Evolutionary conservation across 306 rosid genomes (phyloP), one percentile per base, ranked within the genome.

Genomic region (cucumber (Cucumis sativus)): DNA sequence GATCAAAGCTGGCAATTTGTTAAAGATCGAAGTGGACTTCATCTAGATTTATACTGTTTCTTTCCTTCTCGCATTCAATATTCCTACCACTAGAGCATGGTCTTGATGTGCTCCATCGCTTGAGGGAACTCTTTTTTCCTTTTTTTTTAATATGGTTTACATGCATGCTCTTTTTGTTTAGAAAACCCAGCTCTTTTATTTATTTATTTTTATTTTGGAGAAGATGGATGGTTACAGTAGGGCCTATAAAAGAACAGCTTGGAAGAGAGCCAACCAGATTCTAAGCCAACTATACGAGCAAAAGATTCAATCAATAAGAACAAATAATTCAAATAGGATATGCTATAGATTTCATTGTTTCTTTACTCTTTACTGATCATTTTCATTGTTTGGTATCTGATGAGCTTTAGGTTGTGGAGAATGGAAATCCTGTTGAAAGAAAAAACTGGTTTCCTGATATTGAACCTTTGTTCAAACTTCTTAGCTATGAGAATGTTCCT

Each of bases 401-500:
- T 80, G 75, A 76, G 54, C 70, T 81, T 76, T 89, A 95, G 98
- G 97, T 89, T 80, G 83, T 95, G 80, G 92, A 95, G 84, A 89
- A 95, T 85, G 98, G 98, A 73, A 90, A 88, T 80, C 89, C 91
- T 35, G 52, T 82, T 79, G 98, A 92, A 78, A 90, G 96, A 81
- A 92, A 89, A 77, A 90, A 91, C 65, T 95, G 98, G 98, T 95
- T 95, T 82, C 89, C 96, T 80, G 97, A 95, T 78, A 89, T 92
- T 65, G 98, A 95, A 81, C 96, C 98, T 54, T 83, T 95, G 79
- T 95, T 95, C 90, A 95, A 95, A 87, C 97, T 95, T 79, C 98
- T 95, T 68, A 85, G 98, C 77, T 95, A 92, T 64, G 98, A 95
- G 85, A 95, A 89, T 80, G 98, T 92, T 79, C 97, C 98, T 66